Evolutionary conservation across 768 basidiomycete species (phyloP).

Genomic region (Lentinus brumalis): DNA sequence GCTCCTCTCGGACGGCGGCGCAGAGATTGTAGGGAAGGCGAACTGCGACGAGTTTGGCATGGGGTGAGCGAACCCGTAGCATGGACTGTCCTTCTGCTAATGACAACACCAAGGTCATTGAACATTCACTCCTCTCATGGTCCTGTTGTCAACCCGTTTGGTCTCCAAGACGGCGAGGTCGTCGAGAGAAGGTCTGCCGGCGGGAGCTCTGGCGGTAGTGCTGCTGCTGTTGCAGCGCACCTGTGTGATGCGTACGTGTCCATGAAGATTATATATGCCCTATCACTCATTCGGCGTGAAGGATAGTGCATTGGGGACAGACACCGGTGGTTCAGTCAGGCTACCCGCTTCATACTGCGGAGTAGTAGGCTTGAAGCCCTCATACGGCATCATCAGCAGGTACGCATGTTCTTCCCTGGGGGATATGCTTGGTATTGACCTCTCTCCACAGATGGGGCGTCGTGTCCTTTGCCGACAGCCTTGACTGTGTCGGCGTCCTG

Average conservation of each 20-base stretch:
- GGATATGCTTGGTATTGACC: not conserved
- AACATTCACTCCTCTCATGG: constrained; percentile 77
- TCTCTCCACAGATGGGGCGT: constrained; percentile 73
- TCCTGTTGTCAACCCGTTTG: constrained; percentile 74
- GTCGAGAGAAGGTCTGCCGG: constrained; percentile 68
- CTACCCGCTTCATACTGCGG: constrained; percentile 95
- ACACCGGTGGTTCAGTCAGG: constrained; percentile 93
- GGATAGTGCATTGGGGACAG: constrained; percentile 83
- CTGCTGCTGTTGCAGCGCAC: constrained; percentile 86
- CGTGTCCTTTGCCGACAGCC: constrained; percentile 89
- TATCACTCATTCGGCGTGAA: constrained; percentile 8
- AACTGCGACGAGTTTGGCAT: constrained; percentile 99
- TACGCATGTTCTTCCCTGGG: constrained; percentile 28
- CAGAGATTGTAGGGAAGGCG: constrained; percentile 80
- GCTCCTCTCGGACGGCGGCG: constrained; percentile 62
- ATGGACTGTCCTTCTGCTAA: not conserved
- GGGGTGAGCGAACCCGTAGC: constrained; percentile 60
- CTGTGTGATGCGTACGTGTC: constrained; percentile 79
- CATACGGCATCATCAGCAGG: constrained; percentile 91
- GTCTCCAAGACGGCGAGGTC: constrained; percentile 25
- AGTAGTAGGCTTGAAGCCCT: constrained; percentile 90
- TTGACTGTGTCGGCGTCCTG: constrained; percentile 92
- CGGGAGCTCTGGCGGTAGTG: constrained; percentile 94
- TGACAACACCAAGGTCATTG: constrained; percentile 55
- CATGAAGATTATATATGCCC: not conserved